Conservation (phyloP, 352 stramenopile genomes). For the Globisporangium alternatum region DNA sequence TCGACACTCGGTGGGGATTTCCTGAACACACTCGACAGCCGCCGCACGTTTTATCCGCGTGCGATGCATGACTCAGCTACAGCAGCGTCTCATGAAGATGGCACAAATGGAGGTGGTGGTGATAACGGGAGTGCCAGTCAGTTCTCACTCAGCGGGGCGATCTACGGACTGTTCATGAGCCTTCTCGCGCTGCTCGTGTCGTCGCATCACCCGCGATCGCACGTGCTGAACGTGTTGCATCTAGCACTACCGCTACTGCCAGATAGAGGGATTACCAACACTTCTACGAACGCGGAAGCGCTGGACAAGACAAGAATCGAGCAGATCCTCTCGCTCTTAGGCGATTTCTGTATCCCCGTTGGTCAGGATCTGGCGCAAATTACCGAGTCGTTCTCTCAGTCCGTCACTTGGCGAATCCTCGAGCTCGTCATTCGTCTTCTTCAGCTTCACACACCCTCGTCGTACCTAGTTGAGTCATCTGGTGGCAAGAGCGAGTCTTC, state of each 20-base stretch:
- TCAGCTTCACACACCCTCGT: constrained; percentile 28
- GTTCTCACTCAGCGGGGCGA: constrained; percentile 40
- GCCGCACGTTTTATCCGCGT: constrained; percentile 35
- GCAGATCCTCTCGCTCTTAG: constrained; percentile 34
- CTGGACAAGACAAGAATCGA: constrained; percentile 45
- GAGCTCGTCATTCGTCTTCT: constrained; percentile 42
- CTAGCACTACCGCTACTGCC: constrained; percentile 26
- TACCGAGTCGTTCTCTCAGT: background rate
- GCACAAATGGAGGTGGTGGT: background rate
- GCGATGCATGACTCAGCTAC: constrained; percentile 12
- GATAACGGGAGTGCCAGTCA: background rate
- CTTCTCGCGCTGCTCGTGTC: constrained; percentile 51
- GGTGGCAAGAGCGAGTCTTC: constrained; percentile 4
- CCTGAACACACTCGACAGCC: constrained; percentile 29
- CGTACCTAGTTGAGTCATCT: constrained; percentile 22
- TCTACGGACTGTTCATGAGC: constrained; percentile 41
- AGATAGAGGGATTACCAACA: constrained; percentile 12
- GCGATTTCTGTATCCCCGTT: constrained; percentile 27
- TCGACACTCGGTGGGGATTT: constrained; percentile 21
- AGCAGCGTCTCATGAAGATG: background rate
- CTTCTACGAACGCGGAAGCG: constrained; percentile 8
- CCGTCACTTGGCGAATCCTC: constrained; percentile 17
- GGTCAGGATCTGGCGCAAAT: constrained; percentile 1
- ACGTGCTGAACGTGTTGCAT: constrained; percentile 60
- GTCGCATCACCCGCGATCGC: constrained; percentile 40